Evolutionary conservation across 441 rosid species (phyloP), one percentile per base, ranked within the genome.

Genomic region (Pelargonium cotyledonis): DNA sequence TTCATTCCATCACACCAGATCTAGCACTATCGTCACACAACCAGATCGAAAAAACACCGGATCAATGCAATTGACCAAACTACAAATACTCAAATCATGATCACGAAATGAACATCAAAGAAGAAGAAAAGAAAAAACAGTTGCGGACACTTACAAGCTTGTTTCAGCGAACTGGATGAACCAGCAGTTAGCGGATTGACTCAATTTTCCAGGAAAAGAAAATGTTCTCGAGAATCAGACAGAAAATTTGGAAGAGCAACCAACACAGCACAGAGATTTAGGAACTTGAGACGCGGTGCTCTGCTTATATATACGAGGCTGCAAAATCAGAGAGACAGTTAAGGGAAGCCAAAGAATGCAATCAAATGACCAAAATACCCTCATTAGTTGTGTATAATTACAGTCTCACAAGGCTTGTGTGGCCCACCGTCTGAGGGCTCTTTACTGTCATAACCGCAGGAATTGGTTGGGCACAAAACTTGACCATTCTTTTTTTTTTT

Each of bases 21-120:
- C 31, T 26, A 26, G 2, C 31, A 26, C 31, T 26, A 21, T 1
- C 23, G 23, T 21, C 23, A 21, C 23, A 41, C 66, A 64, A 68
- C 11, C 14, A 47, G 55, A 47, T 47, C 55, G 55, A 2, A 26
- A 44, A 44, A 26, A 26, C 31, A 26, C 31, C 31, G 31, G 31
- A 26, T 26, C 31, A 47, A 4, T 47, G 55, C 55, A 12, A 47
- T 47, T 12, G 55, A 47, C n/a, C 55, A 12, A 47, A 9, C 5
- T 12, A 63, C 64, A 63, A 15, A 68, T 2, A 49, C 65, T 19
- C 69, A 69, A 47, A 47, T 47, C 55, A 47, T 10, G 70, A 74
- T 77, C 76, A 72, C 3, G 57, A 15, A 78, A 69, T 63, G n/a
- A 68, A 29, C 5, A 1, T 19, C 2, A 35, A 58, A 0, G 8